phyloP scores from a whole-genome alignment of 306 rosid genomes.

The Amphicarpaea edgeworthii region DNA sequence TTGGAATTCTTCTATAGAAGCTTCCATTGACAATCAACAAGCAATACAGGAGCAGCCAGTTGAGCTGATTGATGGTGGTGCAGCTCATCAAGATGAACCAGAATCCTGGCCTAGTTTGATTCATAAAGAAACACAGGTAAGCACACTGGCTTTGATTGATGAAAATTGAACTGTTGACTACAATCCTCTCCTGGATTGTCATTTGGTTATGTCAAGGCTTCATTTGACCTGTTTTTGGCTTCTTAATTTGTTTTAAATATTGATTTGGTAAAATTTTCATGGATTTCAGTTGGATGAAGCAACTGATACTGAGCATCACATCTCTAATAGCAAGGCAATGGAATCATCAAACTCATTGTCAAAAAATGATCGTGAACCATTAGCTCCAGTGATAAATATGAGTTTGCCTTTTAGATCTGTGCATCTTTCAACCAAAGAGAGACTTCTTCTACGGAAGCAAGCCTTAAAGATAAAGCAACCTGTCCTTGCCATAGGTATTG shows the following conservation, averaged over 20 bases:
- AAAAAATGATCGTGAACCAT: conserved; percentile 44
- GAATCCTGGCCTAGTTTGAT: conserved; percentile 44
- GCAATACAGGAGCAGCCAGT: conserved; percentile 44
- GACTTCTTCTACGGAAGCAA: conserved; percentile 71
- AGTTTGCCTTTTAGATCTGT: conserved; percentile 52
- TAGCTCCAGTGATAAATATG: conserved; percentile 40
- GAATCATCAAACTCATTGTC: conserved; percentile 49
- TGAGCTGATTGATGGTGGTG: conserved; percentile 53
- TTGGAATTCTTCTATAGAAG: conserved; percentile 38
- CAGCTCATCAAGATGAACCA: conserved; percentile 41
- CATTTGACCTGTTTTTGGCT: conserved; percentile 17
- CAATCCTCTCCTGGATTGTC: conserved; percentile 35
- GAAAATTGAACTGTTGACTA: conserved; percentile 41
- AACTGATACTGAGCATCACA: conserved; percentile 41
- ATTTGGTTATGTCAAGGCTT: conserved; percentile 44
- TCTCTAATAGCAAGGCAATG: conserved; percentile 45
- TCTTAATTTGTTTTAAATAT: conserved; percentile 22
- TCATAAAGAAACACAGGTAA: conserved; percentile 49
- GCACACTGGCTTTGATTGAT: conserved; percentile 38
- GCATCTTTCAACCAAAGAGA: conserved; percentile 76
- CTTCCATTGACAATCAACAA: conserved; percentile 42
- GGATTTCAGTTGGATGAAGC: conserved; percentile 64
- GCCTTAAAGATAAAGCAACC: too few species aligned
- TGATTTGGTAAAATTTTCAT: conserved; percentile 42
- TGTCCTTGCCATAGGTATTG: conserved; percentile 48